Conservation (phyloP, 148 eudicot species). For the Selenicereus undatus region DNA sequence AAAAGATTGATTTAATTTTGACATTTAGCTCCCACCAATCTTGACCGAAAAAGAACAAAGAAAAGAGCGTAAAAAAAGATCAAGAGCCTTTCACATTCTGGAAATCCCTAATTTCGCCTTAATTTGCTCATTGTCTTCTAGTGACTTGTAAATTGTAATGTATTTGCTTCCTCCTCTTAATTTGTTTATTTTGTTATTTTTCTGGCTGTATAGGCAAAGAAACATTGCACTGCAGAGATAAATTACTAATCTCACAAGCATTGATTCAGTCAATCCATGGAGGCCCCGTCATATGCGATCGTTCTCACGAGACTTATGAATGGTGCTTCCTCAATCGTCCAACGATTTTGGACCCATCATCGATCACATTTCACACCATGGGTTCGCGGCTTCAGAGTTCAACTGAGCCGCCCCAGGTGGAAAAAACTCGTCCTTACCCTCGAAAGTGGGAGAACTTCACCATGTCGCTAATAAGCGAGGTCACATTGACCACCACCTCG, state of each 20-base stretch:
- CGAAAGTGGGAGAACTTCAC: conserved; percentile 45
- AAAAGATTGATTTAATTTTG: background rate
- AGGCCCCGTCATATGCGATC: conserved; percentile 39
- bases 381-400: conserved; percentile 9
- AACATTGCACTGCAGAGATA: background rate
- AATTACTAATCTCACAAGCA: conserved; percentile 7
- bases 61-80: background rate
- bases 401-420: conserved; percentile 15
- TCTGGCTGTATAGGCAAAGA: conserved; percentile 6
- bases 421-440: conserved; percentile 55
- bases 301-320: conserved; percentile 40
- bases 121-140: background rate
- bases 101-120: conserved; percentile 1
- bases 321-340: conserved; percentile 45
- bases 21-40: conserved; percentile 1
- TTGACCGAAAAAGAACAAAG: conserved; percentile 7
- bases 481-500: conserved; percentile 38
- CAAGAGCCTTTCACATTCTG: background rate
- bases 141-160: too few species aligned
- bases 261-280: conserved; percentile 19
- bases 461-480: conserved; percentile 43
- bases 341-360: conserved; percentile 32
- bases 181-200: background rate
- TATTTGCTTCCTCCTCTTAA: too few species aligned
- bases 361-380: conserved; percentile 30